Percentiles rank a stretch among this genome's conserved stretches.
These are phyloP conservation scores for Onygenales sp. DNA, from an alignment of 2,329 filamentous ascomycete genomes.

Conservation along the genomic window DNA sequence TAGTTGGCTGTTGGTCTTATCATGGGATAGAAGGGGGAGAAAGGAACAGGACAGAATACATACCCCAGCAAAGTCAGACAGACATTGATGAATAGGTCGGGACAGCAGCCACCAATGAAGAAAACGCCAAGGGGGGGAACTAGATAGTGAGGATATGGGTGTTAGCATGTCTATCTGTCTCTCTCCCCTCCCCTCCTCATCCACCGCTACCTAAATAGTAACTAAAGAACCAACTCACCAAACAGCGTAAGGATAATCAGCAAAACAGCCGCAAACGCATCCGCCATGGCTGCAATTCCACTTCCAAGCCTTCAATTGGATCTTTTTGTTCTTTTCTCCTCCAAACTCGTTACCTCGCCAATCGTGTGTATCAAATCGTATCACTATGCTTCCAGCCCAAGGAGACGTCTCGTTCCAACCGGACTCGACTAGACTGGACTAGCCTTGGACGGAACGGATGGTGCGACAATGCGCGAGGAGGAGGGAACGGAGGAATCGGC, in stretches of 20 bases:
- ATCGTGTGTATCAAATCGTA: too few relatives aligned
- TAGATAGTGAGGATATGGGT: conserved; percentile 22
- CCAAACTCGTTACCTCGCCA: too few relatives aligned
- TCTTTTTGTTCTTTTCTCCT: too few relatives aligned
- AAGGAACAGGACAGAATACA: conserved; percentile 13
- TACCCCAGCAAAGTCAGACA: conserved; percentile 56
- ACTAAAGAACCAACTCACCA: conserved; percentile 22
- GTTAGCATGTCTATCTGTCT: background rate
- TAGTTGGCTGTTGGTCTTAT: background rate
- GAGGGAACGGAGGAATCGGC: too few relatives aligned
- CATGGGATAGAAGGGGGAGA: background rate
- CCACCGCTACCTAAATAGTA: background rate
- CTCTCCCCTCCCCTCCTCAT: background rate
- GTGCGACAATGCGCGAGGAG: too few relatives aligned
- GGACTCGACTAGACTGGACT: too few relatives aligned
- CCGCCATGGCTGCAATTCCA: conserved; percentile 10
- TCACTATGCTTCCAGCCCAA: too few relatives aligned
- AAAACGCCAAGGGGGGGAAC: conserved; percentile 59
- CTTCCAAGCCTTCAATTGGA: too few relatives aligned
- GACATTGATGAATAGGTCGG: conserved; percentile 58
- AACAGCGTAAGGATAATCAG: conserved; percentile 39
- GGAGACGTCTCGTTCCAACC: too few relatives aligned
- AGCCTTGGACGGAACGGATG: too few relatives aligned
- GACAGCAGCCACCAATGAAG: conserved; percentile 55
- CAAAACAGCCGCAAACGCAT: conserved; percentile 28